A percentile compares a stretch with the other conserved stretches of the same genome.
phyloP scores from a whole-genome alignment of 176 grass and related monocot genomes.

The Cenchrus americanus region DNA sequence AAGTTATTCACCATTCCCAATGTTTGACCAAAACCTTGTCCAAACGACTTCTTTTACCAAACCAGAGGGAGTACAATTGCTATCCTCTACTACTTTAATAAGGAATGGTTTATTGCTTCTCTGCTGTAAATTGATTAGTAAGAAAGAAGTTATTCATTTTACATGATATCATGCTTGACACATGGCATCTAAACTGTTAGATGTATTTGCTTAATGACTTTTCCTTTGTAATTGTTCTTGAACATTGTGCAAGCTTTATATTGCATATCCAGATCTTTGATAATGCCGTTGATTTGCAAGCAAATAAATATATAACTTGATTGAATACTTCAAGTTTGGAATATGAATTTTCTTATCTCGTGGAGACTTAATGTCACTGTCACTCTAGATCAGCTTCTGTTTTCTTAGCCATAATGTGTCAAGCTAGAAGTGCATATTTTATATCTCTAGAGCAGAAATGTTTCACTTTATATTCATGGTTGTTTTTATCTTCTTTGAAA shows the following conservation, averaged over 20 bases:
- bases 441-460: neutral
- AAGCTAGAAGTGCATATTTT: constrained; percentile 26
- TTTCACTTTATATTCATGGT: neutral
- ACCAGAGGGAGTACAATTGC: too few species aligned
- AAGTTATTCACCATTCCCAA: too few species aligned
- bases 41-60: too few species aligned
- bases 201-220: neutral
- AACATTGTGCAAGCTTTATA: neutral
- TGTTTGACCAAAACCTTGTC: too few species aligned
- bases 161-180: constrained; percentile 1
- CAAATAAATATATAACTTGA: neutral
- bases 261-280: constrained; percentile 17
- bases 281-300: constrained; percentile 5
- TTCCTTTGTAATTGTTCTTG: neutral
- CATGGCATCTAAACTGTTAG: neutral
- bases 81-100: constrained; percentile 13
- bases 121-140: neutral
- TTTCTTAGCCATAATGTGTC: neutral
- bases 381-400: neutral
- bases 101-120: neutral
- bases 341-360: neutral
- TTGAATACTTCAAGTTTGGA: constrained; percentile 1
- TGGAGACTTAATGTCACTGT: constrained; percentile 5
- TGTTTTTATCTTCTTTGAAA: constrained; percentile 12
- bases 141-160: constrained; percentile 3